Conservation (phyloP, 352 stramenopile species). For the Phytophthora hybrid region DNA sequence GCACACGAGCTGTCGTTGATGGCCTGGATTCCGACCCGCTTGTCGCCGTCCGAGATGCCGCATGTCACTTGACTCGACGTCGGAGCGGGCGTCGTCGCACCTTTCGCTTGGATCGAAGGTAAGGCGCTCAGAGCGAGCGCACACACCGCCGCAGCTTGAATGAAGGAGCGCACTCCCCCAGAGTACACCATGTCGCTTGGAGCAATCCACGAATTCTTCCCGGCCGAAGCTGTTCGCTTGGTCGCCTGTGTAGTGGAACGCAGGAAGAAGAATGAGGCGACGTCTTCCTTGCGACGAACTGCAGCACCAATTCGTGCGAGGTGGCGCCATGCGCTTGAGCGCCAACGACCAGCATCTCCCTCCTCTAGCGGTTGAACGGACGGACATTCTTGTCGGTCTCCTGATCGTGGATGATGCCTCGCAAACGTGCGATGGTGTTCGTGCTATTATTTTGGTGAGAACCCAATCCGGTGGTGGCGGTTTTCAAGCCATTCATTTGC, state of each 20-base stretch:
- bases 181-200: conserved; percentile 27
- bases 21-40: conserved; percentile 37
- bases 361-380: not conserved
- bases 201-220: not conserved
- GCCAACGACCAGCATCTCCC: not conserved
- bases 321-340: not conserved
- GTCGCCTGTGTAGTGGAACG: conserved; percentile 14
- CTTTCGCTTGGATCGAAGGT: conserved; percentile 16
- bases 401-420: not conserved
- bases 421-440: not conserved
- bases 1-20: conserved; percentile 40
- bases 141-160: conserved; percentile 23
- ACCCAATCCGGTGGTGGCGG: not conserved
- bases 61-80: conserved; percentile 6
- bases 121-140: conserved; percentile 17
- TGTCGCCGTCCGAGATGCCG: conserved; percentile 40
- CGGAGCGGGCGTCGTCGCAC: not conserved
- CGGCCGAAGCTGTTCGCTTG: conserved; percentile 1
- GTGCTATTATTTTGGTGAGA: not conserved
- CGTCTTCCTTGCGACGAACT: not conserved
- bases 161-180: conserved; percentile 17
- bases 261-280: conserved; percentile 27
- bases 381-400: not conserved
- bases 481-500: not conserved
- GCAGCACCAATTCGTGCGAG: not conserved